A percentile compares a stretch with the other conserved stretches of the same genome.
Evolutionary conservation across 768 basidiomycete genomes (phyloP).

Genomic region (Psilocybe cubensis): DNA sequence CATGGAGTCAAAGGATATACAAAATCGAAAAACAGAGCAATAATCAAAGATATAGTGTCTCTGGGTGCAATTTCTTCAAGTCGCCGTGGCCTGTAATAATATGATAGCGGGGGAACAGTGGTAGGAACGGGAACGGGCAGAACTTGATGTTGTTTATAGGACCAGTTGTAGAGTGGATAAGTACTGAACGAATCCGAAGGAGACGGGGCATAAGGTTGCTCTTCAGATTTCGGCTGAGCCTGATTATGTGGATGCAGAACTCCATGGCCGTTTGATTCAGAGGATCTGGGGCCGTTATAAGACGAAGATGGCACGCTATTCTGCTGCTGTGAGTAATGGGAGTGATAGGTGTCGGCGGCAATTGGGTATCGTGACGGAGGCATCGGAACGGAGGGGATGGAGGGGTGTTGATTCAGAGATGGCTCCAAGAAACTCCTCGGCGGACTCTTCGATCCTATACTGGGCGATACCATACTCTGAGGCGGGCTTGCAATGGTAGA

Average conservation of each 20-base stretch:
- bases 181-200: constrained; percentile 61
- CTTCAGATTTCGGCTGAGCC: constrained; percentile 44
- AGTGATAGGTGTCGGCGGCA: constrained; percentile 68
- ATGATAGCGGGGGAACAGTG: constrained; percentile 65
- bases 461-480: constrained; percentile 49
- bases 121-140: constrained; percentile 45
- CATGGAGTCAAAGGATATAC: constrained; percentile 92
- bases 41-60: constrained; percentile 79
- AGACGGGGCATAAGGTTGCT: constrained; percentile 41
- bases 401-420: constrained; percentile 40
- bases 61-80: constrained; percentile 84
- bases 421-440: constrained; percentile 60
- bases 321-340: constrained; percentile 51
- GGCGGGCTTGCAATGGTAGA: constrained; percentile 54
- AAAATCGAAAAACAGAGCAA: constrained; percentile 91
- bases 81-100: constrained; percentile 74
- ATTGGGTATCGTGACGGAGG: constrained; percentile 75
- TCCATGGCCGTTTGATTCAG: constrained; percentile 40
- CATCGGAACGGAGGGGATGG: constrained; percentile 47
- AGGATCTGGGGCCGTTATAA: constrained; percentile 40
- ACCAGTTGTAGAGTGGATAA: constrained; percentile 72
- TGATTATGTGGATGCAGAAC: constrained; percentile 34
- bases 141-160: constrained; percentile 65
- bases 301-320: constrained; percentile 39
- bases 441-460: constrained; percentile 46